Conservation (phyloP, 805 yeast genomes). For the Ogataea philodendri region DNA sequence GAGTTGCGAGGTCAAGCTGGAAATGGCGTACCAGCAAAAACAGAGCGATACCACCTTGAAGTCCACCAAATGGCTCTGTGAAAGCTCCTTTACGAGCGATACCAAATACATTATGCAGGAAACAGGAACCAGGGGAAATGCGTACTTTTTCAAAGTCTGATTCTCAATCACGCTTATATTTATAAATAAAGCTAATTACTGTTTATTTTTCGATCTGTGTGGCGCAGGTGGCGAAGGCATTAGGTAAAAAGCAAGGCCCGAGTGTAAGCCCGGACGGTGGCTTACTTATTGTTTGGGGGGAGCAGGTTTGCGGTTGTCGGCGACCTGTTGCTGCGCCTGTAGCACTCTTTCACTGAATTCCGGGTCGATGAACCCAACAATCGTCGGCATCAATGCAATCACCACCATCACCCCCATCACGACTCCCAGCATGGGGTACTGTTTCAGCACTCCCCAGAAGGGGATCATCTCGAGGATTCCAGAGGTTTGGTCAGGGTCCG, state of each 20-base stretch:
- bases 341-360: slow-evolving; percentile 26
- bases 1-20: slow-evolving; percentile 63
- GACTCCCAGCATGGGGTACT: slow-evolving; percentile 22
- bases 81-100: slow-evolving; percentile 1
- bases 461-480: slow-evolving; percentile 21
- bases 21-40: slow-evolving; percentile 57
- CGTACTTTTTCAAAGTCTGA: no score
- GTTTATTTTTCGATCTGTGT: slow-evolving; percentile 3
- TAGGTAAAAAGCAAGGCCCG: no score
- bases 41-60: slow-evolving; percentile 43
- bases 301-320: no score
- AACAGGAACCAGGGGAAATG: no score
- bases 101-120: slow-evolving; percentile 1
- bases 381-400: slow-evolving; percentile 23
- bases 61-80: slow-evolving; percentile 24
- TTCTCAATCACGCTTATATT: not conserved
- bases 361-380: slow-evolving; percentile 30
- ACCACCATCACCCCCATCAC: slow-evolving; percentile 7
- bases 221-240: slow-evolving; percentile 11
- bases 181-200: not conserved
- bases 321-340: slow-evolving; percentile 20
- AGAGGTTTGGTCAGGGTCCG: slow-evolving; percentile 14
- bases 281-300: no score
- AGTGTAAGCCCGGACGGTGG: no score
- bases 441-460: slow-evolving; percentile 17